Evolutionary conservation across 2,329 filamentous ascomycete genomes (phyloP), one percentile per base, ranked within the genome.

Genomic region (Epichloe elymi): DNA sequence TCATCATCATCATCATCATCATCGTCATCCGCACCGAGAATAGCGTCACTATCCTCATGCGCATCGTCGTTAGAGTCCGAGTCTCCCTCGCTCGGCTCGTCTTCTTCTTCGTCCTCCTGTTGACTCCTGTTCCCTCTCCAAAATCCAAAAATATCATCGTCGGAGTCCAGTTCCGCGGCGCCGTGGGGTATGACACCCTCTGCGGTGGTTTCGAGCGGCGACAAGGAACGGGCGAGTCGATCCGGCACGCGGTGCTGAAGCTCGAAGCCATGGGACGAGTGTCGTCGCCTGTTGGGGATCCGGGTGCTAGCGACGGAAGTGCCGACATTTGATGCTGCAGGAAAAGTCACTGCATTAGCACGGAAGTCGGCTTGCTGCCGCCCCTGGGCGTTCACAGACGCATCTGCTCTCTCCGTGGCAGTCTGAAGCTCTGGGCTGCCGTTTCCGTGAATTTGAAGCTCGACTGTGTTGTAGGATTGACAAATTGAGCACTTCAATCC

Each of bases 401-500:
- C 40, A 14, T 56, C 56, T 4, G 54, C 46, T 49, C 54, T 57
- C 38, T 64, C 61, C 6, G 57, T 57, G 14, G 61, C 53, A 15
- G 58, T 58, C 42, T 63, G 62, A 5, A 60, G 58, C 26, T 60
- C 56, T 41, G 56, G 59, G 19, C 56, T 59, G 38, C 62, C 63
- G 12, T 67, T 63, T 37, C 79, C 78, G 33, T 81, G 68, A 39
- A 85, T 78, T 51, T 78, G 78, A 26, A 85, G 65, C 59, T 85
- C 78, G 15, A 76, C 78, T 0, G 83, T 86, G 60, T 86, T 86
- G 60, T 85, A 86, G 3, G 82, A 85, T 41, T 74, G 71, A 61
- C 83, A 86, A 37, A 84, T 79, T 14, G 76, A 82, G 64, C 93
- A 98, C 67, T 95, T 95, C 44, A 95, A 73, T 0, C 93, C 93